A percentile compares a stretch with the other conserved stretches of the same genome.
Conservation (phyloP, 495 filamentous ascomycete genomes). For the Penicillium parvum region DNA sequence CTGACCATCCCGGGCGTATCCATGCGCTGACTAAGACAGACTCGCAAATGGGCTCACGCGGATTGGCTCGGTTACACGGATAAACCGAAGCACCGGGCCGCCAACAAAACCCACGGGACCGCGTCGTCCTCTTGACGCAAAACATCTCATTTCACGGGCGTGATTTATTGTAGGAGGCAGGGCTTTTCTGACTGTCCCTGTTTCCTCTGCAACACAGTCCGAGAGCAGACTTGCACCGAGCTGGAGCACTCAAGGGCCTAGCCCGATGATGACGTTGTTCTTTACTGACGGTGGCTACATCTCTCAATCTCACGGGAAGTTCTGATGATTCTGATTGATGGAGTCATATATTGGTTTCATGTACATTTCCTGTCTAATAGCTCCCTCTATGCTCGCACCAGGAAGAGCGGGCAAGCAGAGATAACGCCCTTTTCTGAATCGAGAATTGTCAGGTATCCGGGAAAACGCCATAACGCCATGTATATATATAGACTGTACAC, state of each 20-base stretch:
- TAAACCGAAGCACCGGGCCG: slow-evolving; percentile 22
- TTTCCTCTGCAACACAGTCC: slow-evolving; percentile 61
- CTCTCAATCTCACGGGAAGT: neutral
- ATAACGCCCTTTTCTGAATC: no score
- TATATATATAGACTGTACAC: neutral
- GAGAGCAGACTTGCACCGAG: slow-evolving; percentile 60
- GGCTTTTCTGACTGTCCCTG: slow-evolving; percentile 35
- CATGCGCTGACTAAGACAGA: slow-evolving; percentile 18
- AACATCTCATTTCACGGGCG: slow-evolving; percentile 59
- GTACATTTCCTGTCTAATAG: slow-evolving; percentile 4
- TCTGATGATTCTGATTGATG: neutral
- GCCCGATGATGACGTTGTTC: slow-evolving; percentile 51
- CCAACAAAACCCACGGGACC: slow-evolving; percentile 8
- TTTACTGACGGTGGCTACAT: slow-evolving; percentile 64
- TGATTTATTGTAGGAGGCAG: slow-evolving; percentile 87
- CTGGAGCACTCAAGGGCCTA: slow-evolving; percentile 58
- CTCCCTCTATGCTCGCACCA: slow-evolving; percentile 4
- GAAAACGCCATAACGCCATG: neutral
- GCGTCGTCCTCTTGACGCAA: slow-evolving; percentile 36
- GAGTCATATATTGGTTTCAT: slow-evolving; percentile 11
- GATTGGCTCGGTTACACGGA: slow-evolving; percentile 38
- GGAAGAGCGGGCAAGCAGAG: neutral
- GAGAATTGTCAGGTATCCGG: no score
- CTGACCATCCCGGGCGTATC: slow-evolving; percentile 30
- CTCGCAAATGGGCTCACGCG: slow-evolving; percentile 33